These are phyloP conservation scores for Onygenales sp. DNA, from an alignment of 2,329 filamentous ascomycete species.

Conservation along the genomic window DNA sequence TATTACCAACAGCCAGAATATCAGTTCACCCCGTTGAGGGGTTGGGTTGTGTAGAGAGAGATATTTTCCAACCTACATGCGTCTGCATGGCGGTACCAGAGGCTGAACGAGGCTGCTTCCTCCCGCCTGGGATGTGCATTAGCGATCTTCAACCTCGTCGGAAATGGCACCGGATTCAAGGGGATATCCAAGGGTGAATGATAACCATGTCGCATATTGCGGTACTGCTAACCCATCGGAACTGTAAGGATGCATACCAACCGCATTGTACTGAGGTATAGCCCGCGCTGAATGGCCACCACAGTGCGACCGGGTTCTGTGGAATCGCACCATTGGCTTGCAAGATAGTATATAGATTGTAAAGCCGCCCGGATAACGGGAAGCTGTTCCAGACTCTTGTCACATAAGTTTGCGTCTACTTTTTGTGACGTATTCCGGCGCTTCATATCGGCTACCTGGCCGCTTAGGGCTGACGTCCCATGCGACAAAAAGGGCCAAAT, in stretches of 20 bases:
- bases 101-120: slow-evolving; percentile 24
- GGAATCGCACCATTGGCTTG: neutral
- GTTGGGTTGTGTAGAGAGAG: too few species aligned
- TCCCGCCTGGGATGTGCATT: slow-evolving; percentile 3
- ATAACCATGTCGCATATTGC: neutral
- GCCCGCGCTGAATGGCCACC: neutral
- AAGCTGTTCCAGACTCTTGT: neutral
- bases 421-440: neutral
- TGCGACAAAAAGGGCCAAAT: neutral
- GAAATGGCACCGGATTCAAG: neutral
- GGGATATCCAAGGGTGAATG: neutral
- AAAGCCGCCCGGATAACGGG: neutral
- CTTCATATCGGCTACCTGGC: neutral
- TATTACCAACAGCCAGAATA: neutral
- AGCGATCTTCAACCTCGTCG: neutral
- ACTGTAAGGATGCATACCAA: neutral
- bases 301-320: neutral
- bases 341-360: neutral
- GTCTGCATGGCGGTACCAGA: slow-evolving; percentile 16
- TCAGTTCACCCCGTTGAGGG: neutral
- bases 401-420: neutral
- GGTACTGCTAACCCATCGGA: neutral
- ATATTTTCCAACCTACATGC: neutral
- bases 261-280: neutral
- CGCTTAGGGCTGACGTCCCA: neutral